These are phyloP conservation scores for Urochloa ruziziensis DNA, from an alignment of 176 grass and related monocot species.

Conservation along the genomic window DNA sequence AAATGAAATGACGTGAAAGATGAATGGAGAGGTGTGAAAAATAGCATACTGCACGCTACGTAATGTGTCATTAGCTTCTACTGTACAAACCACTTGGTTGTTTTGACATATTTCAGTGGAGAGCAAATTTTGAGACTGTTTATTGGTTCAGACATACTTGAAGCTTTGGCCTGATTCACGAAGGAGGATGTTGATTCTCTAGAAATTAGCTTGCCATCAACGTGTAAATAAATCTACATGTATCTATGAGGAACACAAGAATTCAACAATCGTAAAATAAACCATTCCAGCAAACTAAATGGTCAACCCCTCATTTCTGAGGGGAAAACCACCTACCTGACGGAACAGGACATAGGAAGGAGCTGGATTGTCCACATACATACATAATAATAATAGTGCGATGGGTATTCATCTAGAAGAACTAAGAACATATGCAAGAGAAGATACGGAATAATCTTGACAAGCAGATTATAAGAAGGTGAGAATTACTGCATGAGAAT, in stretches of 20 bases:
- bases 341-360: neutral
- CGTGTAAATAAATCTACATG: neutral
- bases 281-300: neutral
- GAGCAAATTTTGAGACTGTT: neutral
- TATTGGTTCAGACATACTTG: neutral
- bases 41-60: neutral
- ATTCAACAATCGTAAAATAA: neutral
- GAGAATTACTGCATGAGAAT: constrained; percentile 74
- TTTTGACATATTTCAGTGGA: neutral
- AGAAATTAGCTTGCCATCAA: neutral
- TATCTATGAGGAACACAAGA: neutral
- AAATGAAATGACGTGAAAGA: neutral
- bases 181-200: neutral
- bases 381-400: neutral
- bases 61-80: neutral
- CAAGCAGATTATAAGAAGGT: neutral
- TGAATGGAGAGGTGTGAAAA: neutral
- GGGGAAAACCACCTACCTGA: neutral
- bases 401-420: neutral
- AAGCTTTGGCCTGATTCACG: neutral
- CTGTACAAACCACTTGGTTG: neutral
- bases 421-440: neutral
- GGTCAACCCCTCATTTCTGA: neutral
- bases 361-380: neutral
- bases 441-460: neutral